phyloP scores from a whole-genome alignment of 345 rosid species.

The Salix arbutifolia region DNA sequence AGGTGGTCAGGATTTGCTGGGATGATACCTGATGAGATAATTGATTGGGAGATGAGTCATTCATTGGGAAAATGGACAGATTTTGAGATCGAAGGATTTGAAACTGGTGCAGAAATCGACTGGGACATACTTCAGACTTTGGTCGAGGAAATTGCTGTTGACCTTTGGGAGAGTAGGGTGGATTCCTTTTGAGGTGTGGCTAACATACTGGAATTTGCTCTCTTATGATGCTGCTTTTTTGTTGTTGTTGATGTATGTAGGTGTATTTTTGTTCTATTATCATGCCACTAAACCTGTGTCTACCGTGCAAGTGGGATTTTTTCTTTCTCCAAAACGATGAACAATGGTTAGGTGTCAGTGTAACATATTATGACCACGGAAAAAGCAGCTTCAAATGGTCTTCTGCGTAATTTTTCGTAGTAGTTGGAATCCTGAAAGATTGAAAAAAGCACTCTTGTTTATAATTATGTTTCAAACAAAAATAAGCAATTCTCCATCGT shows the following conservation, averaged over 20 bases:
- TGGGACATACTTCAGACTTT: conserved; percentile 47
- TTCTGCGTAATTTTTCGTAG: not conserved
- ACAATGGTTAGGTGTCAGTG: not conserved
- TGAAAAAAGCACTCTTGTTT: not conserved
- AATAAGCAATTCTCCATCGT: not conserved
- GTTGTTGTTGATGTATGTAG: too few relatives aligned
- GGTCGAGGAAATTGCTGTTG: conserved; percentile 55
- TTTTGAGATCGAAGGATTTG: conserved; percentile 53
- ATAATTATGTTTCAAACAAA: not conserved
- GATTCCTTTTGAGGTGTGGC: not conserved
- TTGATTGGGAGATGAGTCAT: conserved; percentile 55
- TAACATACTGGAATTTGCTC: not conserved
- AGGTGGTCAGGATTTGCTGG: conserved; percentile 51
- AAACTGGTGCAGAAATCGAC: conserved; percentile 53
- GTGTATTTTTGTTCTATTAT: not conserved
- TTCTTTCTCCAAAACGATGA: not conserved
- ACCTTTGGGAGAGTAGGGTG: conserved; percentile 26
- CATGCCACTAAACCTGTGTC: not conserved
- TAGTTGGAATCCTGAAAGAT: not conserved
- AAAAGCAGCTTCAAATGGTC: not conserved
- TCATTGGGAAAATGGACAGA: conserved; percentile 69
- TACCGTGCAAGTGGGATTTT: not conserved
- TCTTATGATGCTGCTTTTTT: not conserved
- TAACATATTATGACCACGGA: not conserved
- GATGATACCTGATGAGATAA: conserved; percentile 53